Evolutionary conservation across 164 flowering plant species (phyloP).

Genomic region (Chloranthus sessilifolius): DNA sequence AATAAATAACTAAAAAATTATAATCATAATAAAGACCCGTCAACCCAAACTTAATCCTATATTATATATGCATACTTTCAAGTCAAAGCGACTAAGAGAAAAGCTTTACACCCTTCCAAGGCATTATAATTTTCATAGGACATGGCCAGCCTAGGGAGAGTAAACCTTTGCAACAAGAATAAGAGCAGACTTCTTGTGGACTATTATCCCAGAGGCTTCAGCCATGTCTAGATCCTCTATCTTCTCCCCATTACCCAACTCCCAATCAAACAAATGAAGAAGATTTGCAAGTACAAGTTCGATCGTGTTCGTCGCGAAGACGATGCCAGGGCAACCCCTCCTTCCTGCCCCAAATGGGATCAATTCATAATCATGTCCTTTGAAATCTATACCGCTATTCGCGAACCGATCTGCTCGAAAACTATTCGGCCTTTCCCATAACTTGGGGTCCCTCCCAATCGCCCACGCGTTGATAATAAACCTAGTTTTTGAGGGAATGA

Average conservation of each 20-base stretch:
- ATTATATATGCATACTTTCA: too few relatives aligned
- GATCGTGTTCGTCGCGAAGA: neutral
- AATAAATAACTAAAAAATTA: too few relatives aligned
- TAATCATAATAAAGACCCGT: too few relatives aligned
- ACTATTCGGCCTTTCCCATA: conserved; percentile 5
- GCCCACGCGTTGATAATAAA: conserved; percentile 14
- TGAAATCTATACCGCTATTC: conserved; percentile 1
- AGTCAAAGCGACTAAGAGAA: too few relatives aligned
- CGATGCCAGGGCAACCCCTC: conserved; percentile 7
- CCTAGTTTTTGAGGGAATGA: conserved; percentile 12
- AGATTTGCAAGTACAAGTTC: conserved; percentile 9
- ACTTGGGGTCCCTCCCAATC: neutral
- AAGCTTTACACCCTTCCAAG: too few relatives aligned
- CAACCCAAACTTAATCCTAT: too few relatives aligned
- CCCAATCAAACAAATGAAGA: conserved; percentile 7
- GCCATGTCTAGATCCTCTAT: conserved; percentile 34
- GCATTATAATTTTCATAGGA: too few relatives aligned
- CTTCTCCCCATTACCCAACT: conserved; percentile 23
- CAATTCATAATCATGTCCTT: conserved; percentile 2
- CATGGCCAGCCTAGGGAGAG: too few relatives aligned
- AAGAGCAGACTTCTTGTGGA: conserved; percentile 19
- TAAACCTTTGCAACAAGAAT: conserved; percentile 2
- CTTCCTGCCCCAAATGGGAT: conserved; percentile 8
- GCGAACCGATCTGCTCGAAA: conserved; percentile 12
- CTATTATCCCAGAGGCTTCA: conserved; percentile 30